Base-by-base conservation (phyloP, 352 stramenopile species). In the Hyphochytrium catenoides region DNA sequence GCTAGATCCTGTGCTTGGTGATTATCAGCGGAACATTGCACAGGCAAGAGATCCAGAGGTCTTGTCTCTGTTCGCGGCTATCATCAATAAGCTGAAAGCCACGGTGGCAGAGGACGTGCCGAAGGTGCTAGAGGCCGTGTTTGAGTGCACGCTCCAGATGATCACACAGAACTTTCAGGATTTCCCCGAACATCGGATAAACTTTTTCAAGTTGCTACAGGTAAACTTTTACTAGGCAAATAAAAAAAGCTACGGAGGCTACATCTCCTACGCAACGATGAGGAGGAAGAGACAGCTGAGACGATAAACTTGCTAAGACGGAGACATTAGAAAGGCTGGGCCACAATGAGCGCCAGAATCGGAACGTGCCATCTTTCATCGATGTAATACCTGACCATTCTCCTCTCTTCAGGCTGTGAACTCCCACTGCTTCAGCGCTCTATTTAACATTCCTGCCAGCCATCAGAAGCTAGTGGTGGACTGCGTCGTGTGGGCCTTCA, bases 161-260 rank as follows among this genome's bases (percentile, higher is more conserved):
- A 99, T 99, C 51, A 98, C 90, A 4, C 85, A 74, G 41, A 98
- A 99, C 60, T 97, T 98, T 53, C 76, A 96, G 51, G 90, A 98
- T 51, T 97, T 90, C 52, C 89, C 91, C 0, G 91, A 99, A 50
- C 87, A 98, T 52, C 70, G 91, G 37, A 83, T 98, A 39, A 83
- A 90, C 43, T 99, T 98, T 47, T 99, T 95, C 71, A 87, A 93
- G 52, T 79, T 98, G 41, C 59, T 98, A 18, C n/a, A n/a, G n/a
- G n/a, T n/a, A n/a, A n/a, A n/a, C n/a, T n/a, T n/a, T n/a, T n/a
- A n/a, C n/a, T n/a, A n/a, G n/a, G n/a, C n/a, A n/a, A n/a, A n/a
- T n/a, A n/a, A n/a, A n/a, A n/a, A n/a, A n/a, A n/a, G n/a, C n/a
- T n/a, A n/a, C n/a, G n/a, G n/a, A n/a, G n/a, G n/a, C n/a, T n/a